Base-by-base conservation (phyloP, 164 flowering plant species). In the Umbilicus rupestris region DNA sequence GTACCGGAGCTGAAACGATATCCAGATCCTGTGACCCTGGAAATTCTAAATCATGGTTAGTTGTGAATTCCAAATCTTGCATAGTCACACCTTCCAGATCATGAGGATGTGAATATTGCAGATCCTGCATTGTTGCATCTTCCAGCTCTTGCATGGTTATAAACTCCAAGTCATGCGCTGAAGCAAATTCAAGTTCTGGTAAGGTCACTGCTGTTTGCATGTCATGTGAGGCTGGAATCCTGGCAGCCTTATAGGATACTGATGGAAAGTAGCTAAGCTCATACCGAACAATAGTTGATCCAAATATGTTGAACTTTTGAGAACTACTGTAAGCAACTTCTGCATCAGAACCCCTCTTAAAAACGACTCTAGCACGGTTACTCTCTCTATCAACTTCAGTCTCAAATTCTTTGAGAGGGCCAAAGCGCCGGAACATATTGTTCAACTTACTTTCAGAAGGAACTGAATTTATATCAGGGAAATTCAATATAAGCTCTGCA, bases 301-400 rank as follows among this genome's bases (percentile, higher is more conserved):
- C 96, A 76, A 89, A 92, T 67, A 81, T 83, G 64, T 83, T 84
- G 78, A 83, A 87, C 73, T 76, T 89, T 31, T 80, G 84, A 39
- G 92, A 84, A 76, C 97, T 93, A 62, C 84, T 87, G 67, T 75
- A 84, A 69, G 98, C 98, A 67, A 72, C 82, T 75, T 89, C 95
- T 44, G 98, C 98, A 78, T 92, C 92, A 30, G 81, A 66, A 62
- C 77, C 72, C 52, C 71, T 84, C 82, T 79, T 80, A 72, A 89
- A 92, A 41, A 92, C 83, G 47, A 92, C 93, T 68, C 83, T 85
- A 5, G 91, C 96, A 39, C 93, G 82, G 60, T 70, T 78, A 49
- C 78, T 80, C 65, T 84, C 82, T 73, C 75, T 76, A 72, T 83
- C 74, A 69, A 90, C 78, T 75, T 87, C 88, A 19, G 96, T 89